Conservation (phyloP, 108 stramenopile species). For the Cyclostephanos tholiformis region DNA sequence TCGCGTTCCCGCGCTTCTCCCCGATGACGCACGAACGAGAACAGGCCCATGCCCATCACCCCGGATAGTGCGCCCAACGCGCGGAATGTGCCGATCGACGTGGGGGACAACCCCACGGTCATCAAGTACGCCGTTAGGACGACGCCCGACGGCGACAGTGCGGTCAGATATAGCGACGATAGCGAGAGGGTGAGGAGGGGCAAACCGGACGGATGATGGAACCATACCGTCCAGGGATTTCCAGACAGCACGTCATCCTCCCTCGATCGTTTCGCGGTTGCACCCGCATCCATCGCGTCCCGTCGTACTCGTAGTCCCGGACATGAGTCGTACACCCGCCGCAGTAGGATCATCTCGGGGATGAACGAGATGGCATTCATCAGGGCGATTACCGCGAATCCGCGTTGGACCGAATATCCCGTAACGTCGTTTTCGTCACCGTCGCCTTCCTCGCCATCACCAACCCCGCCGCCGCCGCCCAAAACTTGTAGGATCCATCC, state of each 20-base stretch:
- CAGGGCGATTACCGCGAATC: conserved; percentile 29
- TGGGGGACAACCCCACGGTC: conserved; percentile 23
- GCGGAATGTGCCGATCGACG: conserved; percentile 28
- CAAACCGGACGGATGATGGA: conserved; percentile 34
- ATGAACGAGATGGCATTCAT: conserved; percentile 30
- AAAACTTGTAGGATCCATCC: conserved; percentile 29
- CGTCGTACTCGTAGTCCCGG: conserved; percentile 13
- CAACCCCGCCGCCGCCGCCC: background rate
- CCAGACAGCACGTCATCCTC: background rate
- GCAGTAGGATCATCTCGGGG: conserved; percentile 23
- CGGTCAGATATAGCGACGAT: conserved; percentile 33
- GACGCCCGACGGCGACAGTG: conserved; percentile 36
- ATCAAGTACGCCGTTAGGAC: conserved; percentile 45
- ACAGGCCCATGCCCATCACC: conserved; percentile 27
- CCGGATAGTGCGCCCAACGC: conserved; percentile 34
- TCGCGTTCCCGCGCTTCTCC: background rate
- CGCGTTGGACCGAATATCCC: conserved; percentile 12
- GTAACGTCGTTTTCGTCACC: too few species aligned
- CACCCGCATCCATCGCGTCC: background rate
- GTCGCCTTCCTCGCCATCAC: too few species aligned
- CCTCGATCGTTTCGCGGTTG: background rate
- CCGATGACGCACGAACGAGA: conserved; percentile 19
- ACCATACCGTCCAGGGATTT: conserved; percentile 29
- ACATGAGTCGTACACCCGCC: conserved; percentile 27
- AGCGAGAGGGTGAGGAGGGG: conserved; percentile 33